Conservation (phyloP, 495 filamentous ascomycete species). For the Podospora appendiculata region DNA sequence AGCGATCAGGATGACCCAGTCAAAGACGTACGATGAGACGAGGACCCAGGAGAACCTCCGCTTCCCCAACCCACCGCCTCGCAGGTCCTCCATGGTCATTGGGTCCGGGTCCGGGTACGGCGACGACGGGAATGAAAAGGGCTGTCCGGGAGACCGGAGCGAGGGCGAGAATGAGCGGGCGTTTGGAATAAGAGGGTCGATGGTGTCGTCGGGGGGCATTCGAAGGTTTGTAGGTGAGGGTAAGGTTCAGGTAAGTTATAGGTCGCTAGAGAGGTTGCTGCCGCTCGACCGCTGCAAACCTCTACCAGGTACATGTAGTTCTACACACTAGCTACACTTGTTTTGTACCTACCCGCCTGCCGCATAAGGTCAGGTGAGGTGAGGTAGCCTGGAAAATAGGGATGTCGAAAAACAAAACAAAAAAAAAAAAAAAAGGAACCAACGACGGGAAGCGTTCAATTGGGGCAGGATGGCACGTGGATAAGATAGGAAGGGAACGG, state of each 20-base stretch:
- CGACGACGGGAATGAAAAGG: constrained; percentile 8
- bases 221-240: constrained; percentile 4
- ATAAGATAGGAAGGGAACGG: no score
- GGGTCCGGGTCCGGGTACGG: constrained; percentile 9
- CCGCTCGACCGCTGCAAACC: no score
- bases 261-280: no score
- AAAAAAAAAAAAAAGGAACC: no score
- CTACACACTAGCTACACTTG: no score
- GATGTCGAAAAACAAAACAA: no score
- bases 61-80: constrained; percentile 10
- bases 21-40: constrained; percentile 35
- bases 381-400: background rate
- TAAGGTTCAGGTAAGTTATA: no score
- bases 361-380: no score
- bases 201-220: constrained; percentile 25
- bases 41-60: constrained; percentile 21
- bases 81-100: constrained; percentile 14
- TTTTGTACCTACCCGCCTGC: no score
- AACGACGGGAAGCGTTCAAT: no score
- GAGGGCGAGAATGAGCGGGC: constrained; percentile 5
- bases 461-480: no score
- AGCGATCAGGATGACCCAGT: constrained; percentile 37
- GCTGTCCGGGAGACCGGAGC: background rate
- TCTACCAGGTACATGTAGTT: no score
- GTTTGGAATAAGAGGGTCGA: constrained; percentile 18